Evolutionary conservation across 768 basidiomycete genomes (phyloP).

Genomic region (Xerocomus brunneocitrinus): DNA sequence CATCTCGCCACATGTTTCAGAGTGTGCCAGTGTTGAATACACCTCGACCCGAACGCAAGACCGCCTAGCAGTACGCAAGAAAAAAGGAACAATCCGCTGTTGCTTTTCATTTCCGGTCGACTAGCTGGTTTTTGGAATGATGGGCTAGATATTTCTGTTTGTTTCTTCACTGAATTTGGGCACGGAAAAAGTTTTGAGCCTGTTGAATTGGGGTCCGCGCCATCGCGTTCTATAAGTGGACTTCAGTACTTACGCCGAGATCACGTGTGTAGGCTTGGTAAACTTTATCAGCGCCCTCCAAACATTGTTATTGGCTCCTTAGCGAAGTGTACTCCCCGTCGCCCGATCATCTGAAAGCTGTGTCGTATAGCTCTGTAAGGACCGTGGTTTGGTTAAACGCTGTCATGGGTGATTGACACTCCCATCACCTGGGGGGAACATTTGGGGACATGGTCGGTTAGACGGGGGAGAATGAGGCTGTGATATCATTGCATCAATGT

Average conservation of each 20-base stretch:
- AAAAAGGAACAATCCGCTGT: neutral
- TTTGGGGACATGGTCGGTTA: neutral
- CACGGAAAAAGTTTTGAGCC: neutral
- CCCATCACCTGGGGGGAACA: neutral
- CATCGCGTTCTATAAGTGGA: neutral
- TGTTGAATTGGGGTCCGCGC: neutral
- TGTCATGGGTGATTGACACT: too few relatives aligned
- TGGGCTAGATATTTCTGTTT: neutral
- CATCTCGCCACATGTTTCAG: neutral
- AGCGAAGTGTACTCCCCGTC: neutral
- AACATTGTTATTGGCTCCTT: neutral
- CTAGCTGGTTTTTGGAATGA: neutral
- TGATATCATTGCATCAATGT: neutral
- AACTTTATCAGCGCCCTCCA: neutral
- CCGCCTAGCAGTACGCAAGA: neutral
- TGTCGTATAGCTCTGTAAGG: too few relatives aligned
- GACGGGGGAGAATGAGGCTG: neutral
- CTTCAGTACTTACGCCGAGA: neutral
- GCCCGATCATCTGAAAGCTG: too few relatives aligned
- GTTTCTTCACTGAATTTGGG: neutral
- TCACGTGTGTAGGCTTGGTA: neutral
- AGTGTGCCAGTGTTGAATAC: neutral
- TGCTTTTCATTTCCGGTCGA: neutral
- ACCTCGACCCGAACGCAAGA: neutral
- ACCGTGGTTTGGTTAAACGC: too few relatives aligned